A percentile compares a stretch with the other conserved stretches of the same genome.
Evolutionary conservation across 257 asterid genomes (phyloP).

Genomic region (Solanum pennellii): DNA sequence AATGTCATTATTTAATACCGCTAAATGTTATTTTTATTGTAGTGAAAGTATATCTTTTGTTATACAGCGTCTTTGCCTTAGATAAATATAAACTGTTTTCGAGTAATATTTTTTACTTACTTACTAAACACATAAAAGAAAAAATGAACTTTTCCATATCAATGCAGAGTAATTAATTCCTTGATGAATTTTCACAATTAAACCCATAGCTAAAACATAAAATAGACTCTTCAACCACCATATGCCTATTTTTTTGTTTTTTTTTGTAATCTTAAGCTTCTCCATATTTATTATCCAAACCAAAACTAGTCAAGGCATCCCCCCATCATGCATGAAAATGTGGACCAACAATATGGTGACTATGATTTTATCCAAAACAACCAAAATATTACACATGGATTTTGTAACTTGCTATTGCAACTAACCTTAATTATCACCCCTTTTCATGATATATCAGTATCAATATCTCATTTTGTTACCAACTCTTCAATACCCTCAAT

Average conservation of each 20-base stretch:
- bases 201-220: background rate
- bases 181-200: background rate
- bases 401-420: background rate
- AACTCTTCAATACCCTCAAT: background rate
- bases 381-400: background rate
- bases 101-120: no score
- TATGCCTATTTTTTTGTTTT: background rate
- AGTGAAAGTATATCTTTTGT: no score
- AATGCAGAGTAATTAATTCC: background rate
- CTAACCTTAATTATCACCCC: background rate
- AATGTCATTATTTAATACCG: no score
- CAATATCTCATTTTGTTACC: background rate
- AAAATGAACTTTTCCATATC: background rate
- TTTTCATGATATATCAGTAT: background rate
- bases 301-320: background rate
- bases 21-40: background rate
- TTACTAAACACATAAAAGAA: no score
- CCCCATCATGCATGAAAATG: background rate
- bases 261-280: background rate
- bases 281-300: background rate
- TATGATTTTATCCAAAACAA: background rate
- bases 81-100: no score
- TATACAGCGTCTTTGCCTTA: background rate
- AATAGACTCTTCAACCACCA: background rate
- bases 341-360: background rate